phyloP scores from a whole-genome alignment of 148 eudicot genomes.

The Euryodendron excelsum region DNA sequence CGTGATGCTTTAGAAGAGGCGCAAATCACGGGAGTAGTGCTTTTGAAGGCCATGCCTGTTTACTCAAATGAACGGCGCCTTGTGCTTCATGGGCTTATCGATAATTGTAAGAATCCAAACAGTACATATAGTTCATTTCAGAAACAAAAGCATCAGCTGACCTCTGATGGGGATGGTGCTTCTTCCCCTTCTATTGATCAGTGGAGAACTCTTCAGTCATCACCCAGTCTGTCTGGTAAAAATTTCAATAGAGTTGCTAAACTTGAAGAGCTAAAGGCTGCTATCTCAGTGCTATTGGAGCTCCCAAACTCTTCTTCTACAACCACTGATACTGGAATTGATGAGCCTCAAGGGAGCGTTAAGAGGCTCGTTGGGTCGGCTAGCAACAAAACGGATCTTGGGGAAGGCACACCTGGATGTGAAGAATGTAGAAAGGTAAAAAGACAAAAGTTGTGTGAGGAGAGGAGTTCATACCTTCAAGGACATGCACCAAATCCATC shows the following conservation, averaged over 20 bases:
- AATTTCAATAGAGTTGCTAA: slow-evolving; percentile 31
- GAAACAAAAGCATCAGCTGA: slow-evolving; percentile 35
- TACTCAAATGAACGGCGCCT: slow-evolving; percentile 89
- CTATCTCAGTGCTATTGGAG: slow-evolving; percentile 62
- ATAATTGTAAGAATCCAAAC: slow-evolving; percentile 28
- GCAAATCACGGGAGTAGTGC: slow-evolving; percentile 34
- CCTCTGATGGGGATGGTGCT: slow-evolving; percentile 27
- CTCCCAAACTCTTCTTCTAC: slow-evolving; percentile 46
- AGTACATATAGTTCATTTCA: slow-evolving; percentile 23
- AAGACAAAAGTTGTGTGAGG: slow-evolving; percentile 74
- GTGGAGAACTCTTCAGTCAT: slow-evolving; percentile 30
- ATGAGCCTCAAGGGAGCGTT: slow-evolving; percentile 55
- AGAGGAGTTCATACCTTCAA: slow-evolving; percentile 46
- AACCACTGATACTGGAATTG: slow-evolving; percentile 33
- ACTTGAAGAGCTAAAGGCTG: slow-evolving; percentile 56
- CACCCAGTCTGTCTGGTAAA: slow-evolving; percentile 29
- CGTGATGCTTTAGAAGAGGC: slow-evolving; percentile 63
- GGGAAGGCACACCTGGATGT: slow-evolving; percentile 81
- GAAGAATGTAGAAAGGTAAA: slow-evolving; percentile 90
- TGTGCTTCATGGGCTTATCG: slow-evolving; percentile 57
- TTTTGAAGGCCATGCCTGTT: slow-evolving; percentile 54
- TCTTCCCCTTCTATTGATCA: slow-evolving; percentile 38
- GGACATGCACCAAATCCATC: slow-evolving; percentile 35
- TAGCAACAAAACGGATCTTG: slow-evolving; percentile 31
- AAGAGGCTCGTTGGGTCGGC: slow-evolving; percentile 47